These are phyloP conservation scores for Cladosporium cucumerinum DNA, from an alignment of 2,329 filamentous ascomycete species.

Conservation along the genomic window DNA sequence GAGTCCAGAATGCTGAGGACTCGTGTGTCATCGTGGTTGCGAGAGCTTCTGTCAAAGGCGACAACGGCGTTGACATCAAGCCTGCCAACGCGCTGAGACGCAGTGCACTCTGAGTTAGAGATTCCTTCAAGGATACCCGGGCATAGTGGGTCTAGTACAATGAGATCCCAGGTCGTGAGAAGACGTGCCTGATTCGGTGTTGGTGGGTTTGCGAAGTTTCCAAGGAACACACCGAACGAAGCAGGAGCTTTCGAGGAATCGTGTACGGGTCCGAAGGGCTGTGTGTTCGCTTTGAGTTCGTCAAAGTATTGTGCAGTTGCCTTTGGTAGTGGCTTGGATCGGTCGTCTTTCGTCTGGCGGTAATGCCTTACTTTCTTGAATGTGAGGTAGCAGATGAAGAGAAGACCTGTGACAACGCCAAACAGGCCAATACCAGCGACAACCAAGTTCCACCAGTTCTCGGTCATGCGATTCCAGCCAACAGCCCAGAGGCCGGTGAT, in stretches of 20 bases:
- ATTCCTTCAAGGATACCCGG: constrained; percentile 22
- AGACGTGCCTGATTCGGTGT: constrained; percentile 21
- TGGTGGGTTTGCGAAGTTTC: constrained; percentile 24
- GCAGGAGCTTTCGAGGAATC: constrained; percentile 17
- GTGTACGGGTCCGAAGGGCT: constrained; percentile 16
- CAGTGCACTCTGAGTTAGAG: constrained; percentile 24
- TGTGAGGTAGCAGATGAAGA: constrained; percentile 1
- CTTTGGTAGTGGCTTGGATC: constrained; percentile 7
- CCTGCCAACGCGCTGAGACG: constrained; percentile 25
- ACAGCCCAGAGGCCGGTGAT: constrained; percentile 24
- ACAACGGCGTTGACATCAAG: constrained; percentile 17
- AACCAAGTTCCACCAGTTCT: constrained; percentile 43
- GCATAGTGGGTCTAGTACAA: constrained; percentile 27
- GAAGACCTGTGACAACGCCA: constrained; percentile 14
- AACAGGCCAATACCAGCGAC: constrained; percentile 21
- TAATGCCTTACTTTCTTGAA: constrained; percentile 1
- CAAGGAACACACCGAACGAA: constrained; percentile 32
- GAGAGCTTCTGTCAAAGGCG: constrained; percentile 11
- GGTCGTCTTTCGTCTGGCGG: constrained; percentile 1
- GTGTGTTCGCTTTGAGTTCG: constrained; percentile 16
- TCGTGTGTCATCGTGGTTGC: constrained; percentile 4
- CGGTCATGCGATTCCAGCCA: constrained; percentile 37
- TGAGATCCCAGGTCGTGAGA: constrained; percentile 27
- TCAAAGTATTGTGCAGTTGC: constrained; percentile 13
- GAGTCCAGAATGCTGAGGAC: constrained; percentile 18